These are phyloP conservation scores for Bryoglossum gracile DNA, from an alignment of 495 filamentous ascomycete species.

Conservation along the genomic window DNA sequence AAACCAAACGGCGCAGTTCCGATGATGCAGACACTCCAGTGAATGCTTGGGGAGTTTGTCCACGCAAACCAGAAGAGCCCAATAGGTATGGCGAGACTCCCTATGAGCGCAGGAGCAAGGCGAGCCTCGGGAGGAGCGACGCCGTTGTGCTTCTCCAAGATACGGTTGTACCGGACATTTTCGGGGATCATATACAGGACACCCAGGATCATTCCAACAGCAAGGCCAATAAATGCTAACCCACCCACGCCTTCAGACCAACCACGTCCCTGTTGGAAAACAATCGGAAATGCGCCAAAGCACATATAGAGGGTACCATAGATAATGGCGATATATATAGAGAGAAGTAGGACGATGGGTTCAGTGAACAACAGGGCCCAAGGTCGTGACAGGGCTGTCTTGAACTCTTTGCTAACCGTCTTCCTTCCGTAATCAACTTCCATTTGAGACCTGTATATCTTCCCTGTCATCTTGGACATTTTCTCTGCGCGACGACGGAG, in stretches of 20 bases:
- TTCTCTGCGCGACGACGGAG: constrained; percentile 64
- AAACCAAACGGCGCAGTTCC: constrained; percentile 63
- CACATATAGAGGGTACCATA: constrained; percentile 86
- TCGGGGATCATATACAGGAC: constrained; percentile 54
- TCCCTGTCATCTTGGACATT: constrained; percentile 62
- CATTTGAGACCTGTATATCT: constrained; percentile 47
- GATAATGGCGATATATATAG: constrained; percentile 59
- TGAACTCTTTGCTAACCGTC: constrained; percentile 37
- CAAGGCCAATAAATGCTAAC: constrained; percentile 68
- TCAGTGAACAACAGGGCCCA: constrained; percentile 60
- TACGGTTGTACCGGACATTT: constrained; percentile 29
- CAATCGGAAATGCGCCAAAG: constrained; percentile 82
- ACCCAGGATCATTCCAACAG: constrained; percentile 69
- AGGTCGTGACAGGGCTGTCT: constrained; percentile 37
- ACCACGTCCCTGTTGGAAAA: constrained; percentile 64
- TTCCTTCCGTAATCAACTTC: constrained; percentile 37
- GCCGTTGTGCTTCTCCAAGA: constrained; percentile 28
- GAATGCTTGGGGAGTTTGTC: constrained; percentile 59
- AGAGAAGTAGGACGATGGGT: constrained; percentile 75
- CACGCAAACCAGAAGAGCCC: constrained; percentile 63
- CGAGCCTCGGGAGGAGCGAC: constrained; percentile 69
- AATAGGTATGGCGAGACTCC: constrained; percentile 58
- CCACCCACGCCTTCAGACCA: constrained; percentile 70
- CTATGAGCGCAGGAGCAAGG: constrained; percentile 61
- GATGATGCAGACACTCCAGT: constrained; percentile 59